A percentile compares a stretch with the other conserved stretches of the same genome.
phyloP scores from a whole-genome alignment of 2,329 filamentous ascomycete genomes.

The Colletotrichum shisoi region DNA sequence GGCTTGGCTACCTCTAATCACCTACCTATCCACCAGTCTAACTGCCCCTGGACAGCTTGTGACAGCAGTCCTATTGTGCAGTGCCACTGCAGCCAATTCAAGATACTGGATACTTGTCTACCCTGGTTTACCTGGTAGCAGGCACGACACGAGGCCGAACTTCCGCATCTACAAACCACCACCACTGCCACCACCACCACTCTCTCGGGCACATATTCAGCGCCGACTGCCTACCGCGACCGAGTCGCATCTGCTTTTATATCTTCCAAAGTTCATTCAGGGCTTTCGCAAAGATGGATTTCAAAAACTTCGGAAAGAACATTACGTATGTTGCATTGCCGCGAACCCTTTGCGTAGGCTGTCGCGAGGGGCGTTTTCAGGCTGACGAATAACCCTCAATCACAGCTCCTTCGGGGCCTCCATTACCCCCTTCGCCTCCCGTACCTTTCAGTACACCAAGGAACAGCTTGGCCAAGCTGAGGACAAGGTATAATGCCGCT shows the following conservation, averaged over 20 bases:
- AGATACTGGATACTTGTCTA: slow-evolving; percentile 37
- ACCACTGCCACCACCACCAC: slow-evolving; percentile 3
- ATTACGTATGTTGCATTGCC: slow-evolving; percentile 57
- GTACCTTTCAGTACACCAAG: slow-evolving; percentile 97
- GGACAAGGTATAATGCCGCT: slow-evolving; percentile 73
- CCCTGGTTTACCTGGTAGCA: slow-evolving; percentile 21
- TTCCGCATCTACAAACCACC: slow-evolving; percentile 27
- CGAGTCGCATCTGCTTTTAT: not conserved
- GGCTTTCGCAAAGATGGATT: slow-evolving; percentile 59
- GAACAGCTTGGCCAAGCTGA: slow-evolving; percentile 95
- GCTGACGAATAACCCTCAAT: slow-evolving; percentile 43
- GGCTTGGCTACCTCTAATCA: not conserved
- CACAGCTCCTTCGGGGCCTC: slow-evolving; percentile 72
- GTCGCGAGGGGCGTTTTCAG: slow-evolving; percentile 9
- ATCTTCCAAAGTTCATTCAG: not conserved
- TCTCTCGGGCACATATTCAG: slow-evolving; percentile 4
- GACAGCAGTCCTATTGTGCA: slow-evolving; percentile 24
- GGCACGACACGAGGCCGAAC: slow-evolving; percentile 30
- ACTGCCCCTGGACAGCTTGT: slow-evolving; percentile 29
- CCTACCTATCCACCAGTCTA: not conserved
- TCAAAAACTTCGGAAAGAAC: slow-evolving; percentile 66
- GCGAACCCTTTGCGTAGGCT: slow-evolving; percentile 25
- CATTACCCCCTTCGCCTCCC: slow-evolving; percentile 90
- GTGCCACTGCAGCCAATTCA: slow-evolving; percentile 32
- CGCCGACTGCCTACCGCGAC: slow-evolving; percentile 1